Evolutionary conservation across 768 basidiomycete genomes (phyloP).

Genomic region (Amanita rubescens): DNA sequence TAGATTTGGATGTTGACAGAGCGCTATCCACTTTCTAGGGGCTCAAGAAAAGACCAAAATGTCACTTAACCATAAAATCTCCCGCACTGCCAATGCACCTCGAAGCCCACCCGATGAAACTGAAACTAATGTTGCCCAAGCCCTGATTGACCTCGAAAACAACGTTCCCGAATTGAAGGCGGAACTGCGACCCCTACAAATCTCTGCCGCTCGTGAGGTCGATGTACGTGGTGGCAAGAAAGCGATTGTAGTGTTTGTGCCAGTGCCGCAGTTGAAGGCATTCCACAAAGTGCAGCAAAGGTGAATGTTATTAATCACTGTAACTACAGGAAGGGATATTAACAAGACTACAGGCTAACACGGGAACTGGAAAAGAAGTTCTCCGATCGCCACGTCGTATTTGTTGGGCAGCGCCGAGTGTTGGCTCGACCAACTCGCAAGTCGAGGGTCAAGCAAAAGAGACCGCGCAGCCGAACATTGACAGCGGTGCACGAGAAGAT

Average conservation of each 20-base stretch:
- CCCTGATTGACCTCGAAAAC: slow-evolving; percentile 94
- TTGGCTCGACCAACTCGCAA: slow-evolving; percentile 94
- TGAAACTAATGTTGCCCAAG: slow-evolving; percentile 89
- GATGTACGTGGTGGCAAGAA: slow-evolving; percentile 99
- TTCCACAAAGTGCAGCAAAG: slow-evolving; percentile 98
- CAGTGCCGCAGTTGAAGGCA: slow-evolving; percentile 94
- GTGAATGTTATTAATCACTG: slow-evolving; percentile 37
- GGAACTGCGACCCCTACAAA: slow-evolving; percentile 92
- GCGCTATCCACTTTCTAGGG: slow-evolving; percentile 21
- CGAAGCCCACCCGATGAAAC: slow-evolving; percentile 83
- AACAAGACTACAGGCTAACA: slow-evolving; percentile 60
- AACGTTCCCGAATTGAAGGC: slow-evolving; percentile 97
- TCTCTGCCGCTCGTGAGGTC: slow-evolving; percentile 97
- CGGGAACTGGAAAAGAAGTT: slow-evolving; percentile 99
- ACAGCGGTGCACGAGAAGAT: slow-evolving; percentile 98
- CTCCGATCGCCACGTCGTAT: slow-evolving; percentile 98
- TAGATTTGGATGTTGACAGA: slow-evolving; percentile 42
- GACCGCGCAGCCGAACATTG: slow-evolving; percentile 94
- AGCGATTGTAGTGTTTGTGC: slow-evolving; percentile 98
- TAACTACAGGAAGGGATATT: slow-evolving; percentile 9
- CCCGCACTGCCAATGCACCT: slow-evolving; percentile 95
- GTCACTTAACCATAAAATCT: slow-evolving; percentile 81
- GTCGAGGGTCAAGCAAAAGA: slow-evolving; percentile 90
- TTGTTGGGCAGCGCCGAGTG: slow-evolving; percentile 98
- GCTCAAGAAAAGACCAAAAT: slow-evolving; percentile 42